Base-by-base conservation (phyloP, 257 asterid species). In the Capsicum chinense region DNA sequence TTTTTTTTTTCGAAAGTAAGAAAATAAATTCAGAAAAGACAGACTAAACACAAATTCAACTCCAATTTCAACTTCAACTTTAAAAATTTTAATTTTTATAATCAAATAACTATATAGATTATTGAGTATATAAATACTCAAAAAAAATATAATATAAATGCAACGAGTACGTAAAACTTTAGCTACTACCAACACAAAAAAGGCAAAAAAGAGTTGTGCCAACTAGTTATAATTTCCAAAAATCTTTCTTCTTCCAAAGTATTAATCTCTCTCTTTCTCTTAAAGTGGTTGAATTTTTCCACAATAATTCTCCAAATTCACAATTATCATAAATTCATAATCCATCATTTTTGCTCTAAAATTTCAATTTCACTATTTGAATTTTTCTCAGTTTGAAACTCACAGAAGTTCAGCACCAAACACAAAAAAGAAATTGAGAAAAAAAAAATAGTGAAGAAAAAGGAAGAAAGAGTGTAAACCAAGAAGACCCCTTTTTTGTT, bases 401-500 rank as follows among this genome's bases (percentile, higher is more conserved):
- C 39, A 42, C 59, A 19, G 47, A 52, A 52, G 19, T 76, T 76
- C 63, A 78, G 33, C 81, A 52, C 5, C 50, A 52, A 76, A 78
- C 81, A 26, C 47, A 52, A 14, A 52, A 62, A 74, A 52, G 33
- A 26, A 26, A 26, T 1, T 1, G 33, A 4, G 13, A 26, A 74
- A 9, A 71, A 71, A 71, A 71, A 71, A 10, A 6, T 1, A 14
- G n/a, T 0, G 4, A 9, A 2, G 33, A 21, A 9, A 21, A 62
- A 63, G 35, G 2, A 50, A 26, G 5, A 78, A 26, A 78, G 15
- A 26, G 81, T 78, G 64, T 21, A 78, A 78, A 5, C 21, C 64
- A 54, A 78, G 62, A 78, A 78, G 16, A 78, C 64, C 64, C 64
- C 3, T 12, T 54, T 54, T 78, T 78, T 50, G 81, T 54, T 14